Evolutionary conservation across 768 basidiomycete genomes (phyloP).

Genomic region (Mycena amicta): DNA sequence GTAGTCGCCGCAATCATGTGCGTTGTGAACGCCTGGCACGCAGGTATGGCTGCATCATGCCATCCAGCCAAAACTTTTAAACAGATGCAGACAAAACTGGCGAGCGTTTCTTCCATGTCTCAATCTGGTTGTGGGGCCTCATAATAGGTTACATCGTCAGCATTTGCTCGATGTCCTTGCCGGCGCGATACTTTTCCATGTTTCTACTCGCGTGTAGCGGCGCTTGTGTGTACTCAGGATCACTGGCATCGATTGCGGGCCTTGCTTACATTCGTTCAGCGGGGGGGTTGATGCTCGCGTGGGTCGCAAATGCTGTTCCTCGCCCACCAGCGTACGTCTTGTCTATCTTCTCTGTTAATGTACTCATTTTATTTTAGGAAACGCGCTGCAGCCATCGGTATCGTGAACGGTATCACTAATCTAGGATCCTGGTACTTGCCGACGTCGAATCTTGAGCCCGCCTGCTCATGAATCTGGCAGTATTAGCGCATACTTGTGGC

Average conservation of each 20-base stretch:
- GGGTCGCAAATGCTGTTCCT: conserved; percentile 48
- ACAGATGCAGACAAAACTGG: conserved; percentile 41
- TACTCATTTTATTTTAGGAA: conserved; percentile 13
- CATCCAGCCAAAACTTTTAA: no score
- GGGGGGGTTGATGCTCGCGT: conserved; percentile 45
- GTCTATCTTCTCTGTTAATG: not conserved
- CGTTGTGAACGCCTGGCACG: conserved; percentile 41
- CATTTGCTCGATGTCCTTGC: conserved; percentile 41
- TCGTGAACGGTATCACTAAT: conserved; percentile 48
- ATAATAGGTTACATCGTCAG: conserved; percentile 50
- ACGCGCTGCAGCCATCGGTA: conserved; percentile 44
- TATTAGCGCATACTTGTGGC: conserved; percentile 46
- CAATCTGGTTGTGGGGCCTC: conserved; percentile 40
- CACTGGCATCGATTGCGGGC: not conserved
- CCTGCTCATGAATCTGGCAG: conserved; percentile 22
- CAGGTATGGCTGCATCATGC: no score
- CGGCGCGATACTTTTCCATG: conserved; percentile 46
- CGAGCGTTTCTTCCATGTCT: conserved; percentile 50
- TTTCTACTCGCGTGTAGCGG: conserved; percentile 53
- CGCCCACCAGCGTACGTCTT: conserved; percentile 42
- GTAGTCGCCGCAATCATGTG: conserved; percentile 38
- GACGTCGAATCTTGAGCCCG: not conserved
- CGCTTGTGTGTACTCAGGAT: conserved; percentile 31
- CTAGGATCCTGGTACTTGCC: conserved; percentile 40
- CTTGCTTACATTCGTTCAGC: not conserved